phyloP scores from a whole-genome alignment of 768 basidiomycete species.

The Gymnopilus junonius region DNA sequence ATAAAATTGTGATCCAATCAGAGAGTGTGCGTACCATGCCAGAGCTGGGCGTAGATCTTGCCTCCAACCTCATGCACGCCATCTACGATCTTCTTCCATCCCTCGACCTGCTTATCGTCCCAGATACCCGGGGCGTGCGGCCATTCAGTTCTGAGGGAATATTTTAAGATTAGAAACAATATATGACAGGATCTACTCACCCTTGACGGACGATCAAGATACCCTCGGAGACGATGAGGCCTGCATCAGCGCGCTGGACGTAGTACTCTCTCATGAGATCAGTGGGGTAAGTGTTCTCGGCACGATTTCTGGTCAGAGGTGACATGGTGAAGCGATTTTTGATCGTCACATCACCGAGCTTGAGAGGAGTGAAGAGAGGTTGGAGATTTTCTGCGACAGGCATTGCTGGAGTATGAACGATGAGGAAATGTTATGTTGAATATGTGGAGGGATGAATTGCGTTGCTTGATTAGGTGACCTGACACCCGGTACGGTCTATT shows the following conservation, averaged over 20 bases:
- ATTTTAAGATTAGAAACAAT: not conserved
- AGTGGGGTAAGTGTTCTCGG: not conserved
- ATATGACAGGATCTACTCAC: not conserved
- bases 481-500: no score
- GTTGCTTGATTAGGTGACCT: no score
- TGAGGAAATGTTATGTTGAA: not conserved
- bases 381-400: not conserved
- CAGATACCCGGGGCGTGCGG: not conserved
- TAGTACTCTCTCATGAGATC: not conserved
- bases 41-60: slow-evolving; percentile 1
- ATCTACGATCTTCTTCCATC: not conserved
- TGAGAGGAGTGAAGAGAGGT: not conserved
- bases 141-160: slow-evolving; percentile 1
- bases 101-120: not conserved
- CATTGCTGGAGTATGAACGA: not conserved
- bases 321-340: not conserved
- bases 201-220: not conserved
- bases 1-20: not conserved
- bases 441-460: no score
- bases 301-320: not conserved
- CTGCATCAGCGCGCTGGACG: not conserved
- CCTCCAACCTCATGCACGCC: not conserved
- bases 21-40: not conserved
- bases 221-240: not conserved
- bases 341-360: not conserved